phyloP scores from a whole-genome alignment of 805 yeast species.

The Ogataea nitratoaversa region DNA sequence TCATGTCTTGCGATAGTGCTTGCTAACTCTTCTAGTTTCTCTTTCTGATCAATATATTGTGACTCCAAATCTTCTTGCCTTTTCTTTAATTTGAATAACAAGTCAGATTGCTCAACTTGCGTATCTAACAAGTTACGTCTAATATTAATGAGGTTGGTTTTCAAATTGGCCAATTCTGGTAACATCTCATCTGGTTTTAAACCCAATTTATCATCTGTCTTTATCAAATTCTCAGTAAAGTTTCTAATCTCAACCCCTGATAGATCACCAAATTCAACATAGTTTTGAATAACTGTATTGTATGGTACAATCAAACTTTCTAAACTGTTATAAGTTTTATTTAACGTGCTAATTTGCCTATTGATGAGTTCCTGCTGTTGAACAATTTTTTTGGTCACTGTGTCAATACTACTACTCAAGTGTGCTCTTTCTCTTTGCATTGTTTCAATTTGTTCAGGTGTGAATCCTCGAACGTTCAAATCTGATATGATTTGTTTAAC shows the following conservation, averaged over 20 bases:
- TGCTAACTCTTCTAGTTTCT: constrained; percentile 52
- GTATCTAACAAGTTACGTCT: constrained; percentile 44
- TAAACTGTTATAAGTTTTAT: constrained; percentile 46
- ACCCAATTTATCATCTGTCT: constrained; percentile 41
- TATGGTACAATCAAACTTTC: constrained; percentile 52
- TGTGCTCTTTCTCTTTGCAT: constrained; percentile 60
- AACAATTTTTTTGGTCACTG: constrained; percentile 32
- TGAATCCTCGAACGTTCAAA: constrained; percentile 52
- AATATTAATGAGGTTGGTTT: constrained; percentile 35
- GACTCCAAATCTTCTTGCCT: constrained; percentile 48
- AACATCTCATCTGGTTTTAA: constrained; percentile 40
- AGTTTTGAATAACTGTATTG: constrained; percentile 48
- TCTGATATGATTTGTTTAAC: constrained; percentile 38
- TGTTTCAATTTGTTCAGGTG: constrained; percentile 59
- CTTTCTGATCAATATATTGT: constrained; percentile 35
- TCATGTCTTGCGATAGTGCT: constrained; percentile 37
- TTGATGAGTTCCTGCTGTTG: constrained; percentile 45
- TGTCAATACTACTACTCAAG: constrained; percentile 50
- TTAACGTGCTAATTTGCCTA: constrained; percentile 47
- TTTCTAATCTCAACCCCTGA: constrained; percentile 21
- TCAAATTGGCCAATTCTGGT: constrained; percentile 32
- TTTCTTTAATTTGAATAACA: constrained; percentile 38
- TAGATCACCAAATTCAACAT: constrained; percentile 26
- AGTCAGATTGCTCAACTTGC: constrained; percentile 53
- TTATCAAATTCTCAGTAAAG: constrained; percentile 20